Conservation (phyloP, 805 yeast species). For the Lipomyces sp. region DNA sequence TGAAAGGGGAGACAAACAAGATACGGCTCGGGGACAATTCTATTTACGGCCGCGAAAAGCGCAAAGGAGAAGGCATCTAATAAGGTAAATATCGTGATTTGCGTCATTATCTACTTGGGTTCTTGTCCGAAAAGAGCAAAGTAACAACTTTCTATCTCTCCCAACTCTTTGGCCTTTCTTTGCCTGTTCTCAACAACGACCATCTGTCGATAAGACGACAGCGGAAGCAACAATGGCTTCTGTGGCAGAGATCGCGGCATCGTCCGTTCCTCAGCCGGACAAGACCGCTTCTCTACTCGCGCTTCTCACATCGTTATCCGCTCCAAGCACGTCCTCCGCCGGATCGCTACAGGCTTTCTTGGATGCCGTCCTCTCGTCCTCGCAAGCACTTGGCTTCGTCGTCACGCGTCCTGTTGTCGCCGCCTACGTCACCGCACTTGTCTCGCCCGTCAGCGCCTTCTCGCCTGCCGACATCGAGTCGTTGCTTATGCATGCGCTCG, state of each 20-base stretch:
- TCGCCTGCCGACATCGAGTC: background rate
- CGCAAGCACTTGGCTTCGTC: conserved; percentile 19
- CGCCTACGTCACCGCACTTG: conserved; percentile 3
- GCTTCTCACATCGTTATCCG: conserved; percentile 6
- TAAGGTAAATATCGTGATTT: no score
- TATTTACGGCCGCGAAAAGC: conserved; percentile 2
- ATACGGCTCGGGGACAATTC: conserved; percentile 29
- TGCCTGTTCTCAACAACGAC: no score
- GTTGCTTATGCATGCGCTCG: background rate
- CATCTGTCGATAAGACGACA: no score
- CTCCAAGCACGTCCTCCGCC: background rate
- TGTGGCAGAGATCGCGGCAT: conserved; percentile 1
- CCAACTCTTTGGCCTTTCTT: no score
- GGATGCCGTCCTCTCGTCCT: conserved; percentile 11
- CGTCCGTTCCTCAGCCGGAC: conserved; percentile 16
- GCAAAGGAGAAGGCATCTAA: conserved; percentile 1
- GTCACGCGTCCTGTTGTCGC: conserved; percentile 23
- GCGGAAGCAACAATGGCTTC: conserved; percentile 6
- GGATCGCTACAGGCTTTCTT: conserved; percentile 8
- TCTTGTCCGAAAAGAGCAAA: background rate
- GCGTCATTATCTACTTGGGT: background rate
- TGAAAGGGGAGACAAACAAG: conserved; percentile 38
- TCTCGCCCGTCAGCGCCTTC: background rate
- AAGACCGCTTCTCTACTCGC: conserved; percentile 9
- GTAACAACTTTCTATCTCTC: no score